Conservation (phyloP, 768 basidiomycete genomes). For the Cyclocybe cylindracea region DNA sequence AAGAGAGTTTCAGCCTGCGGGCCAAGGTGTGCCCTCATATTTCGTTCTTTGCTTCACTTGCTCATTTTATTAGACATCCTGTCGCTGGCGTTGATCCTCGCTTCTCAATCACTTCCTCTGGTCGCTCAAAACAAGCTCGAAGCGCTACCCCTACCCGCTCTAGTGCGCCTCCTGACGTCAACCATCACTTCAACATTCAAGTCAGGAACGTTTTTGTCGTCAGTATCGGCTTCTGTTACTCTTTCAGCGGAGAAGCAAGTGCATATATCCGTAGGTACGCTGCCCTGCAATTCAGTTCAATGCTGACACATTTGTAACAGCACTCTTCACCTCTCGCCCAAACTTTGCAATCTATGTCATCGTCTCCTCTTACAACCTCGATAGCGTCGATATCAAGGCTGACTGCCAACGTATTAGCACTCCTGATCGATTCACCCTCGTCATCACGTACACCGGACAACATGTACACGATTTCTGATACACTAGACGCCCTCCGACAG, state of each 20-base stretch:
- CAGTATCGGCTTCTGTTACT: conserved; percentile 33
- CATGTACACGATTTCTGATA: conserved; percentile 27
- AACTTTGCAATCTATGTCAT: conserved; percentile 34
- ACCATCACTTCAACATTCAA: conserved; percentile 58
- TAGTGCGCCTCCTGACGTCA: conserved; percentile 35
- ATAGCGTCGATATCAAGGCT: conserved; percentile 37
- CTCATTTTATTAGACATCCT: conserved; percentile 40
- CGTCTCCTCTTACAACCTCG: conserved; percentile 35
- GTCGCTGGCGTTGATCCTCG: conserved; percentile 52
- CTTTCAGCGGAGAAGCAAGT: conserved; percentile 26
- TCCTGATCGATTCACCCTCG: conserved; percentile 36
- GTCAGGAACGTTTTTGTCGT: conserved; percentile 54
- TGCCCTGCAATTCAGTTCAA: neutral
- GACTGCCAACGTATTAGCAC: conserved; percentile 32
- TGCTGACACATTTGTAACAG: conserved; percentile 13
- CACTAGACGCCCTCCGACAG: conserved; percentile 29
- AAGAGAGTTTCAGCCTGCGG: conserved; percentile 62
- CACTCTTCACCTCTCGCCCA: conserved; percentile 32
- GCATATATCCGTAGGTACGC: conserved; percentile 29
- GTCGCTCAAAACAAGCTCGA: conserved; percentile 56
- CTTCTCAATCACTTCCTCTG: conserved; percentile 60
- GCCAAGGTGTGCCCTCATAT: conserved; percentile 37
- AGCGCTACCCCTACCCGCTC: conserved; percentile 57
- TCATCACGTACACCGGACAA: conserved; percentile 28
- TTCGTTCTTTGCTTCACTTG: neutral